Percentiles rank a stretch among this genome's conserved stretches.
phyloP scores from a whole-genome alignment of 257 asterid species.

The Plantago major region DNA sequence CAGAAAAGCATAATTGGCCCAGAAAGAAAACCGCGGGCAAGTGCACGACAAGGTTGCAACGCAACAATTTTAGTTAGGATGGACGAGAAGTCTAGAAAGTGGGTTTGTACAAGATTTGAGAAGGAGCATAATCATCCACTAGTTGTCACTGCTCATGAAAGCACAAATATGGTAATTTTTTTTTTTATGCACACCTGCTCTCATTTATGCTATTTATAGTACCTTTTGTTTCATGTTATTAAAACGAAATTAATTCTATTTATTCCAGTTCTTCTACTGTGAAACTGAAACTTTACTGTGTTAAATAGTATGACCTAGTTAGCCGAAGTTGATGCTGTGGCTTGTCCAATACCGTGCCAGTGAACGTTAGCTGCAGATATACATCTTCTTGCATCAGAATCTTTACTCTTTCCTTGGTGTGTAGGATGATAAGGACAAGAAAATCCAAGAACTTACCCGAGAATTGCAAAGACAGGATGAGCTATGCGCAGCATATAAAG shows the following conservation, averaged over 20 bases:
- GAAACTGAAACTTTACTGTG: not conserved
- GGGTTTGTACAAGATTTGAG: slow-evolving; percentile 58
- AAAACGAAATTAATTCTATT: not conserved
- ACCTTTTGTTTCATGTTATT: not conserved
- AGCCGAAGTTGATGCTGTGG: not conserved
- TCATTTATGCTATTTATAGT: not conserved
- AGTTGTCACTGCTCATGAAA: slow-evolving; percentile 25
- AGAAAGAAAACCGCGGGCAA: slow-evolving; percentile 38
- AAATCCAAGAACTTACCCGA: slow-evolving; percentile 46
- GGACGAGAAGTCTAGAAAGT: slow-evolving; percentile 49
- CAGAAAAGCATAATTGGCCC: slow-evolving; percentile 32
- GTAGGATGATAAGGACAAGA: slow-evolving; percentile 55
- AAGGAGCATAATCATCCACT: slow-evolving; percentile 62
- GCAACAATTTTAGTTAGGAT: slow-evolving; percentile 50
- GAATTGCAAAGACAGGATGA: slow-evolving; percentile 59
- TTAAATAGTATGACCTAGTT: not conserved
- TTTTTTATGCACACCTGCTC: not conserved
- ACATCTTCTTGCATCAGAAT: not conserved
- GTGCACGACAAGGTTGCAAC: slow-evolving; percentile 64
- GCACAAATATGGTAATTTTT: slow-evolving; percentile 32
- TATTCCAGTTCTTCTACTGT: not conserved
- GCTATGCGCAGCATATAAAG: slow-evolving; percentile 42
- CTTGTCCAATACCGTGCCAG: no score
- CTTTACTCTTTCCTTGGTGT: not conserved
- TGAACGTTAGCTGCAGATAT: not conserved